Percentiles rank a stretch among this genome's conserved stretches.
phyloP scores from a whole-genome alignment of 169 alveolate species.

The Cryptosporidium bovis region DNA sequence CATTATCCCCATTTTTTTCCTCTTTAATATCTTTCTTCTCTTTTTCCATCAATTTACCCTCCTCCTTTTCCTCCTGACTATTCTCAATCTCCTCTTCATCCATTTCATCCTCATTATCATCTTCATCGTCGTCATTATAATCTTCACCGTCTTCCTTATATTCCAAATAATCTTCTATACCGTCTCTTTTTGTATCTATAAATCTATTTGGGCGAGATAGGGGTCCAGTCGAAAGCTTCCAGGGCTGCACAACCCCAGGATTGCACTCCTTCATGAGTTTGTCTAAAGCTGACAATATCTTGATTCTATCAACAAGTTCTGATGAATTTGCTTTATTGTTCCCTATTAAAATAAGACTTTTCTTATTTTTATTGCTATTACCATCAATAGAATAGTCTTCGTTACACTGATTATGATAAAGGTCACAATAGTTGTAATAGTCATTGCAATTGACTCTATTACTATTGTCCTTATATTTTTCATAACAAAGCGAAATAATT shows the following conservation, averaged over 20 bases:
- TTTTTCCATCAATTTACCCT: neutral
- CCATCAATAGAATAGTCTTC: neutral
- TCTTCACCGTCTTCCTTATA: slow-evolving; percentile 3
- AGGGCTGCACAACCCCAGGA: slow-evolving; percentile 80
- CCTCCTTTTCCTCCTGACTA: slow-evolving; percentile 21
- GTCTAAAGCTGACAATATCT: slow-evolving; percentile 46
- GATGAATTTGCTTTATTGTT: slow-evolving; percentile 49
- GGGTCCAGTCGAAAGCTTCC: slow-evolving; percentile 82
- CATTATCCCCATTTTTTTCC: neutral
- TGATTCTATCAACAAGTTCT: slow-evolving; percentile 54
- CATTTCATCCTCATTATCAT: slow-evolving; percentile 38
- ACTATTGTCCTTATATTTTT: slow-evolving; percentile 10
- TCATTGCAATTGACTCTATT: neutral
- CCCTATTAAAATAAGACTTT: slow-evolving; percentile 29
- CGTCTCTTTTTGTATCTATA: slow-evolving; percentile 15
- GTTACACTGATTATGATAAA: neutral
- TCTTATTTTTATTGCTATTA: slow-evolving; percentile 20
- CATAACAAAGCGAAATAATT: slow-evolving; percentile 46
- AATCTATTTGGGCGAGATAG: slow-evolving; percentile 46
- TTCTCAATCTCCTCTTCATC: slow-evolving; percentile 33
- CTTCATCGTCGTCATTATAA: slow-evolving; percentile 49
- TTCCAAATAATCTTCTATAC: no score
- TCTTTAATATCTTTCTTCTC: neutral
- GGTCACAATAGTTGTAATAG: neutral
- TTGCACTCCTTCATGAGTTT: slow-evolving; percentile 75